These are phyloP conservation scores for Tremellales sp. DNA, from an alignment of 1,284 basidiomycete species.

Conservation along the genomic window DNA sequence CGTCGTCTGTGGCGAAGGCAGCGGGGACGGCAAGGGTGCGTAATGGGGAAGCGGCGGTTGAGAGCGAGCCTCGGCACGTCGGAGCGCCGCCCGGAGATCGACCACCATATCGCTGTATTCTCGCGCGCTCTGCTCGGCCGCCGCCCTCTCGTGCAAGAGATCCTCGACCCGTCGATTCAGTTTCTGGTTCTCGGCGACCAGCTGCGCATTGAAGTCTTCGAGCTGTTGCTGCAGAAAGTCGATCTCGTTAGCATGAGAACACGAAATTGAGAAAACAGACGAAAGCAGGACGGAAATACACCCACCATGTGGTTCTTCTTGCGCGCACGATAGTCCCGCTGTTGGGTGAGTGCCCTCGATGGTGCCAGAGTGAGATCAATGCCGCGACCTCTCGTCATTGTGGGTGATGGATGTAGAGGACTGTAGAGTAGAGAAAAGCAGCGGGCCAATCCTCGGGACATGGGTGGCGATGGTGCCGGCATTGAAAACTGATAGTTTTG, in stretches of 20 bases:
- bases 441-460: background rate
- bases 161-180: no score
- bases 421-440: background rate
- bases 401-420: background rate
- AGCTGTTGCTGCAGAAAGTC: background rate
- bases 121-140: background rate
- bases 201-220: background rate
- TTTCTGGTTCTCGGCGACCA: background rate
- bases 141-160: no score
- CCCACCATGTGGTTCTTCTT: constrained; percentile 1
- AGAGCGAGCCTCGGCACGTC: no score
- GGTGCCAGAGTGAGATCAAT: constrained; percentile 2
- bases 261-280: no score
- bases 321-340: constrained; percentile 3
- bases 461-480: background rate
- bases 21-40: no score
- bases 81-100: background rate
- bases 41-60: no score
- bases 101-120: background rate
- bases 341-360: background rate
- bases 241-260: background rate
- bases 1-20: background rate
- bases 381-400: constrained; percentile 2
- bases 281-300: background rate
- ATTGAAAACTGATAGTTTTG: background rate